These are phyloP conservation scores for Platanthera zijinensis DNA, from an alignment of 106 monocot species.

Conservation along the genomic window DNA sequence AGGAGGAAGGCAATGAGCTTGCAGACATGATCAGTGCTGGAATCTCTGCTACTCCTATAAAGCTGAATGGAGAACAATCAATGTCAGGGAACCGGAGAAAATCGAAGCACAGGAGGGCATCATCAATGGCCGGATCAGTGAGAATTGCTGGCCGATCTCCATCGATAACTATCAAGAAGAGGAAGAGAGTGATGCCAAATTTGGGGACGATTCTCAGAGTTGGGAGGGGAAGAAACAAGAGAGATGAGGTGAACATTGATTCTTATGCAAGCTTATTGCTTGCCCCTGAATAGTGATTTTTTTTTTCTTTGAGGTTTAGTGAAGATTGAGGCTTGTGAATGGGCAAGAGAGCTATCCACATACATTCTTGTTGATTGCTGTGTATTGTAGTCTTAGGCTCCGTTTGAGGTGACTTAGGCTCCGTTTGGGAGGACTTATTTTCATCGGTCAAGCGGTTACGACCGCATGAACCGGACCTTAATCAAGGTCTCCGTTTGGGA, in stretches of 20 bases:
- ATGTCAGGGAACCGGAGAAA: conserved; percentile 12
- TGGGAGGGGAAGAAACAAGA: background rate
- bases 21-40: background rate
- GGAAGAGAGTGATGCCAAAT: conserved; percentile 42
- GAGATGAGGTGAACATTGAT: background rate
- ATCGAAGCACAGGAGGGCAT: conserved; percentile 23
- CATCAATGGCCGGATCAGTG: conserved; percentile 16
- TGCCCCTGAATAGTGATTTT: background rate
- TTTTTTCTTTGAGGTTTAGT: too few relatives aligned
- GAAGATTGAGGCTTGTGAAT: background rate
- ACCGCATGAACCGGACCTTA: too few relatives aligned
- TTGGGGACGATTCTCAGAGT: conserved; percentile 39
- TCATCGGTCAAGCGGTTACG: too few relatives aligned
- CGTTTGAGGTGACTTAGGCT: too few relatives aligned
- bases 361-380: too few relatives aligned
- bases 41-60: background rate
- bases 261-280: conserved; percentile 1
- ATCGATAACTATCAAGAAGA: conserved; percentile 37
- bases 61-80: background rate
- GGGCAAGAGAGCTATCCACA: too few relatives aligned
- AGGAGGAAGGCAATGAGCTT: background rate
- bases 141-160: conserved; percentile 25
- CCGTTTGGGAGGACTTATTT: too few relatives aligned
- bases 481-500: too few relatives aligned
- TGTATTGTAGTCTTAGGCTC: too few relatives aligned